phyloP scores from a whole-genome alignment of 208 protist genomes.

The Acanthamoeba royreba region DNA sequence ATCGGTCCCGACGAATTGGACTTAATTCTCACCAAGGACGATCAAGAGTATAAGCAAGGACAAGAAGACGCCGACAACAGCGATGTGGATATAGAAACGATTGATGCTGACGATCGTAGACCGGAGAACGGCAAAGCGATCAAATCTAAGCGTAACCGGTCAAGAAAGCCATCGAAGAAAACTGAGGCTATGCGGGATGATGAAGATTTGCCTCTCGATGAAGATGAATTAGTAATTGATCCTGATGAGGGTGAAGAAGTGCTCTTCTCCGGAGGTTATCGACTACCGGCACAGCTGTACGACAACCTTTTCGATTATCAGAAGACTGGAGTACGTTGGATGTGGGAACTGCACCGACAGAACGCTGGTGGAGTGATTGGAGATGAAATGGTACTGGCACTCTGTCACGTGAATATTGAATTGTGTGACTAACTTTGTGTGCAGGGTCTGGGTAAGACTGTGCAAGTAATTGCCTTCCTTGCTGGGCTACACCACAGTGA shows the following conservation, averaged over 20 bases:
- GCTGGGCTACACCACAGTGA: conserved; percentile 82
- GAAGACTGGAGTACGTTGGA: conserved; percentile 90
- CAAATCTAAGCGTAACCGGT: neutral
- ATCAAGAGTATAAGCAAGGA: neutral
- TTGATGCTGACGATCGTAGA: neutral
- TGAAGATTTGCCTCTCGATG: neutral
- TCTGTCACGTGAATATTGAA: neutral
- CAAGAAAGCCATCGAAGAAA: neutral
- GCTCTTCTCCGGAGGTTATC: neutral
- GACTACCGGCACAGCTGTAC: conserved; percentile 71
- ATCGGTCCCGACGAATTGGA: neutral
- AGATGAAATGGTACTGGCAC: conserved; percentile 93
- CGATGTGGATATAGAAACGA: neutral
- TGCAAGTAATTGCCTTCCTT: conserved; percentile 91
- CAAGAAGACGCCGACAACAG: neutral
- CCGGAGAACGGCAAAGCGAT: neutral
- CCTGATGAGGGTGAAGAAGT: neutral
- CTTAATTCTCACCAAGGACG: neutral
- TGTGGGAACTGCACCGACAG: conserved; percentile 91
- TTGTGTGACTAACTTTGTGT: neutral
- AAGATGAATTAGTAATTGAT: neutral
- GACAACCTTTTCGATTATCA: conserved; percentile 91
- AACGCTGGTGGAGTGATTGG: conserved; percentile 91
- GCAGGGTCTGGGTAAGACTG: conserved; percentile 92
- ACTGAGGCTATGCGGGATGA: neutral